Evolutionary conservation across 2,329 filamentous ascomycete species (phyloP), one percentile per base, ranked within the genome.

Genomic region (Cyanodermella asteris): DNA sequence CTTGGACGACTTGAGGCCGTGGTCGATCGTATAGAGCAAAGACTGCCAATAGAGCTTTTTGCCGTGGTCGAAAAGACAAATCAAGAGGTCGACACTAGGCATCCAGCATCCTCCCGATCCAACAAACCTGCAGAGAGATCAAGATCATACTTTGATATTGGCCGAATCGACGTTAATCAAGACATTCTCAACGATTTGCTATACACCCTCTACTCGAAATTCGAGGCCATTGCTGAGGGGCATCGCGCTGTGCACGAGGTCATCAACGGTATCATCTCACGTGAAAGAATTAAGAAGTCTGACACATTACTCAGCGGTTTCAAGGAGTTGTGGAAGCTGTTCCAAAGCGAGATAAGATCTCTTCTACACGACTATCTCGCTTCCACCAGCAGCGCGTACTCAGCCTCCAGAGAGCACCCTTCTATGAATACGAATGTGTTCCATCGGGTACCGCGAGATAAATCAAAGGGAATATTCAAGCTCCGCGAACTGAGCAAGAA

Each of bases 261-360:
- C 23, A 73, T 93, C 40, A 73, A 73, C 33, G 76, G 77, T 1
- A 76, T 97, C 30, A 69, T 84, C 27, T 69, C 72, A 33, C 69
- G 90, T 24, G 82, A 94, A 42, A 75, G 74, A 47, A 45, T 59
- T 24, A 47, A 44, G 25, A 60, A 63, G 28, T 68, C 46, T 55
- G 72, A 54, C 53, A 61, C 65, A 1, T 59, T 94, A 24, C 72
- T 80, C 5, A 72, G 80, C 28, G 81, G 81, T 28, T 97, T 97
- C 50, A 87, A 84, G 41, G 87, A 94, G 50, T 55, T 97, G 20
- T 97, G 90, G 90, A 91, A 93, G 43, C 56, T 97, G 6, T 84
- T 93, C 40, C 87, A 97, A 43, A 94, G 90, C 47, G 87, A 97
- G 44, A 53, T 56, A 38, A 27, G 40, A 20, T 90, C 82, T 5